phyloP scores from a whole-genome alignment of 352 stramenopile species.

The Vaucheria bursata region DNA sequence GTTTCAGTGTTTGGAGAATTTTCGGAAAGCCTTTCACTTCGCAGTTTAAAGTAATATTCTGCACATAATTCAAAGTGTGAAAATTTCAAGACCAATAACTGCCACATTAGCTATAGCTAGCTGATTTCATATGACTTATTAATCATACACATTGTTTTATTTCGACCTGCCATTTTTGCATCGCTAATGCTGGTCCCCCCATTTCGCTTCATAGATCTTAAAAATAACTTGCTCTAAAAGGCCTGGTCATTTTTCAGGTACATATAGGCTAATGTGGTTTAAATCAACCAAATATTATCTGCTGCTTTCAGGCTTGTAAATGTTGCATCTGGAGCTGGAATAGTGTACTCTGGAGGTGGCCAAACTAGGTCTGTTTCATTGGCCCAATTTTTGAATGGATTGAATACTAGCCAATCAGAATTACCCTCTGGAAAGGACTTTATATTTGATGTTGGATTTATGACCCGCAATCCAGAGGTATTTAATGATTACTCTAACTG shows the following conservation, averaged over 20 bases:
- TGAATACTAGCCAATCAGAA: neutral
- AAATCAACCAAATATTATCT: neutral
- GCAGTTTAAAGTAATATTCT: too few relatives aligned
- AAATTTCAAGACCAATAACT: too few relatives aligned
- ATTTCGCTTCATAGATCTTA: neutral
- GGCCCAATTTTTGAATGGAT: conserved; percentile 16
- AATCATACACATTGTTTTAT: too few relatives aligned
- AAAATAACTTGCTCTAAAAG: neutral
- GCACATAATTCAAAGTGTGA: too few relatives aligned
- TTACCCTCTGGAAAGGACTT: neutral
- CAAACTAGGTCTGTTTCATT: conserved; percentile 21
- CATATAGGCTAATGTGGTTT: neutral
- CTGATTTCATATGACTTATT: too few relatives aligned
- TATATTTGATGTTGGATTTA: conserved; percentile 7
- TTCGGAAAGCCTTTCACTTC: too few relatives aligned
- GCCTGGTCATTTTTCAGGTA: neutral
- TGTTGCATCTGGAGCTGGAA: conserved; percentile 16
- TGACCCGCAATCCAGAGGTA: neutral
- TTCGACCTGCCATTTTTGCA: neutral
- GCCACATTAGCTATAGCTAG: too few relatives aligned
- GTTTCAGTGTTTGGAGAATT: too few relatives aligned
- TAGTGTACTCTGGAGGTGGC: conserved; percentile 34
- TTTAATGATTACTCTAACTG: too few relatives aligned
- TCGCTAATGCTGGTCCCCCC: neutral
- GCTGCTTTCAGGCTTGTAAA: neutral